Evolutionary conservation across 2,329 filamentous ascomycete species (phyloP), one percentile per base, ranked within the genome.

Genomic region (Parascedosporium putredinis): DNA sequence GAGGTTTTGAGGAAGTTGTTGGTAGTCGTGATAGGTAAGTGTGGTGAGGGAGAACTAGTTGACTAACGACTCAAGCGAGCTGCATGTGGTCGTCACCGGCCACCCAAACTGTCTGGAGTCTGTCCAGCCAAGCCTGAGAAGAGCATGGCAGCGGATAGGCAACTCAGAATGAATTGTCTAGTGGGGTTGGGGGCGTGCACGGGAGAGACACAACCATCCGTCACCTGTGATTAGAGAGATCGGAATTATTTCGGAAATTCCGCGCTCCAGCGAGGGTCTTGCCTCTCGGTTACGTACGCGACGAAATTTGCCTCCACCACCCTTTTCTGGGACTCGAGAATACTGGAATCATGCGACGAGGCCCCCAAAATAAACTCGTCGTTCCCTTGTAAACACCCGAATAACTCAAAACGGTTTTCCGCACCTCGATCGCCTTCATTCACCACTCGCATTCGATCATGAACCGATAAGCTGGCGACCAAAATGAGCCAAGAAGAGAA

Each of bases 401-500:
- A 42, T 12, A 24, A 20, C 18, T 10, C 9, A 23, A 16, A 42
- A 45, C 16, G 14, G 23, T 20, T 20, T 29, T 40, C n/a, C 29
- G 33, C 46, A n/a, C 22, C 18, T 29, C 33, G 31, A 23, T 42
- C 42, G 43, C 46, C 52, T 51, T 48, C 53, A 45, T 51, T 45
- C 43, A 23, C 53, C 53, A 44, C 47, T 12, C 38, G 40, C 48
- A 57, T 54, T n/a, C n/a, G 54, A 67, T 56, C 57, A 70, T 69
- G 67, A 60, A 60, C 57, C 55, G 60, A 55, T 57, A 56, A 54
- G 47, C 54, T 53, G 44, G 52, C 51, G 52, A 57, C 58, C 60
- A 70, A 59, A 54, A 83, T 83, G 78, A 82, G 75, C 67, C 75
- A 81, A 65, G 73, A 80, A 58, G 75, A 79, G 57, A 73, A 70